Base-by-base conservation (phyloP, 257 asterid genomes). In the Cinchona pubescens region DNA sequence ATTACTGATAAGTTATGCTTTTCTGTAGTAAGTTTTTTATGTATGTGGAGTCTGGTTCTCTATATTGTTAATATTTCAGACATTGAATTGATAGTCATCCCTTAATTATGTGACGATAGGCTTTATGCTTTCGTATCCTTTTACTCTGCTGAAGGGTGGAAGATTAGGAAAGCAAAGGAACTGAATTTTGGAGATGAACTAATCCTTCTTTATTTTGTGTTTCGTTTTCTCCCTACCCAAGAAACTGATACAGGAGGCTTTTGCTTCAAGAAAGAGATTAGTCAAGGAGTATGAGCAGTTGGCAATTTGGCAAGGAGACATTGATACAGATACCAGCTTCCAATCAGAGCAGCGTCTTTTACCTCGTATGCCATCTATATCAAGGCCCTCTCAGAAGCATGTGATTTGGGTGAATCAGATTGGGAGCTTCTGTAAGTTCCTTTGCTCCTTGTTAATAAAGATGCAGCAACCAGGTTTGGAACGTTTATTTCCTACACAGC, bases 281-380 rank as follows among this genome's bases (percentile, higher is more conserved):
- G 74, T 88, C 70, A 90, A 87, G 84, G 96, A 92, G 84, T 92
- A 92, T 21, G 80, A 90, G 82, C 90, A 85, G 73, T 81, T 92
- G 82, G 85, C 83, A 55, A 78, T 92, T 73, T 70, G 79, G 82
- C 85, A 85, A 46, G 96, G 90, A 38, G 96, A 90, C 83, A 80
- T 88, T 69, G 90, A 92, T 76, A n/a, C 55, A 25, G 90, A 85
- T 43, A 64, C 79, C 53, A 80, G 82, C 62, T 86, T 69, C 49
- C 72, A 61, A 67, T 74, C 69, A 32, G 76, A 72, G 76, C 82
- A 82, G 69, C 49, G 65, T n/a, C 66, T 69, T 11, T 56, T 58
- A 16, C 83, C 83, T 21, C 79, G 79, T 37, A 71, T 75, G 23
- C 80, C 79, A 56, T 45, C 72, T 63, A 58, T 79, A 30, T 79